A percentile compares a stretch with the other conserved stretches of the same genome.
Conservation (phyloP, 2,329 filamentous ascomycete genomes). For the Cryoendolithus antarcticus region DNA sequence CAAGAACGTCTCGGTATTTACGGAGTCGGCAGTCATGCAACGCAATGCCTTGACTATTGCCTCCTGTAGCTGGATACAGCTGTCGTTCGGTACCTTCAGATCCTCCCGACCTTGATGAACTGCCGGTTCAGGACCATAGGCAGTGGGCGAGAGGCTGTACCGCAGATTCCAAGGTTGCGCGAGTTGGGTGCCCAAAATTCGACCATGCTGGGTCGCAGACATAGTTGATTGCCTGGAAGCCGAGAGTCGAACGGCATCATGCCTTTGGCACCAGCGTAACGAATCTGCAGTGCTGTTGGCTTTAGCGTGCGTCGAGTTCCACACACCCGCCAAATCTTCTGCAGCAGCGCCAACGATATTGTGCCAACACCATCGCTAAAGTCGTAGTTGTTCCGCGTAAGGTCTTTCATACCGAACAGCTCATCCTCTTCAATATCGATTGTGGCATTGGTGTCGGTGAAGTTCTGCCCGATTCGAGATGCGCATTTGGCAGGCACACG, state of each 20-base stretch:
- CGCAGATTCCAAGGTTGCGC: conserved; percentile 58
- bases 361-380: conserved; percentile 69
- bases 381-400: conserved; percentile 43
- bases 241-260: conserved; percentile 60
- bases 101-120: conserved; percentile 76
- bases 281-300: conserved; percentile 62
- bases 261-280: conserved; percentile 62
- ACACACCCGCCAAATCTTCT: conserved; percentile 46
- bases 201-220: conserved; percentile 61
- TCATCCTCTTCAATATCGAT: conserved; percentile 35
- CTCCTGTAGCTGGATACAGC: conserved; percentile 54
- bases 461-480: conserved; percentile 52
- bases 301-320: conserved; percentile 32
- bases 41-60: conserved; percentile 50
- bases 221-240: conserved; percentile 46
- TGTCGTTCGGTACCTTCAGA: conserved; percentile 45
- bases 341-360: conserved; percentile 49
- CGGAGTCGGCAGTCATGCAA: conserved; percentile 42
- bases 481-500: conserved; percentile 45
- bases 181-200: conserved; percentile 54
- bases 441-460: conserved; percentile 60
- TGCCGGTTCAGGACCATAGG: conserved; percentile 64
- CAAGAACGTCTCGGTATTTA: conserved; percentile 56
- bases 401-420: conserved; percentile 34
- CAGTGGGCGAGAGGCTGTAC: conserved; percentile 53